Evolutionary conservation across 176 grass and related monocot species (phyloP).

Genomic region (Musa troglodytarum): DNA sequence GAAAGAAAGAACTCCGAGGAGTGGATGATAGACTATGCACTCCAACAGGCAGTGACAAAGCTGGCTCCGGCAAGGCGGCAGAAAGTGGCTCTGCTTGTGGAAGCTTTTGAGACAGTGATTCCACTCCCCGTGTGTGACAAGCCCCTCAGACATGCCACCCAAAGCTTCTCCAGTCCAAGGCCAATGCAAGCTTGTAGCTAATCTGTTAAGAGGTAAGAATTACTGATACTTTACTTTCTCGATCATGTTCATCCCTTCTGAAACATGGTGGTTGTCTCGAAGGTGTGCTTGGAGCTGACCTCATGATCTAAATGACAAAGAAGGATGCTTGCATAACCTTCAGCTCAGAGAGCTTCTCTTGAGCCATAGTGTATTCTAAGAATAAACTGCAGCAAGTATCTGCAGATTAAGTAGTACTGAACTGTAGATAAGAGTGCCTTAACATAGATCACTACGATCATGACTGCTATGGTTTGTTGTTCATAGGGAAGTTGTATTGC

Average conservation of each 20-base stretch:
- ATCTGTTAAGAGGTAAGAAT: background rate
- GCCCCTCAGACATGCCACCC: background rate
- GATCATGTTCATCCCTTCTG: background rate
- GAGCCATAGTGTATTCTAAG: background rate
- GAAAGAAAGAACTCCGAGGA: slow-evolving; percentile 73
- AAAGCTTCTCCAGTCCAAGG: slow-evolving; percentile 17
- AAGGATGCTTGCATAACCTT: background rate
- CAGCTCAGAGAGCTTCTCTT: background rate
- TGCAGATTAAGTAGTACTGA: background rate
- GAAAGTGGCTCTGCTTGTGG: slow-evolving; percentile 75
- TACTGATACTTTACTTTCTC: background rate
- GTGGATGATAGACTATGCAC: slow-evolving; percentile 84
- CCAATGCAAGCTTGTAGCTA: slow-evolving; percentile 31
- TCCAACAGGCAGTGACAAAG: slow-evolving; percentile 53
- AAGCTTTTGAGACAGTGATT: slow-evolving; percentile 71
- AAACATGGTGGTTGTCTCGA: background rate
- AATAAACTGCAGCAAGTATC: background rate
- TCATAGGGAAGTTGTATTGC: background rate
- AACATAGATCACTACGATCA: background rate
- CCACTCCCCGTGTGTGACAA: slow-evolving; percentile 23
- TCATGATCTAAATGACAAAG: background rate
- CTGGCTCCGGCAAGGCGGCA: slow-evolving; percentile 50
- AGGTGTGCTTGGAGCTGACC: background rate
- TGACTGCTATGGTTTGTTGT: background rate
- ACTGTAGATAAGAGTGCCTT: background rate